Percentiles rank a stretch among this genome's conserved stretches.
Conservation (phyloP, 108 stramenopile genomes). For the Cyclotella choctawhatcheeana region DNA sequence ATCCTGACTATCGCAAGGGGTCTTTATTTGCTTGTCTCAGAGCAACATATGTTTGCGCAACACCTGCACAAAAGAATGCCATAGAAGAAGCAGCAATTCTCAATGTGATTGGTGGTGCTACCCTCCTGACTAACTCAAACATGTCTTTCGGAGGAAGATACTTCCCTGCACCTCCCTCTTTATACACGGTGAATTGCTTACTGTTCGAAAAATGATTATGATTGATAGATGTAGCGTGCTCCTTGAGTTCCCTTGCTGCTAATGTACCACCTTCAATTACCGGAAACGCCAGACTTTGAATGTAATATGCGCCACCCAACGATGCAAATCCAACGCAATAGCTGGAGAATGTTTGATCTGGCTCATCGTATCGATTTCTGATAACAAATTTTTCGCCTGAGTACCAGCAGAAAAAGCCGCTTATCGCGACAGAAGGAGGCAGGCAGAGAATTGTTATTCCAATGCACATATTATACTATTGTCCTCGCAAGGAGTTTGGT, state of each 20-base stretch:
- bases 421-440: not conserved
- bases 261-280: not conserved
- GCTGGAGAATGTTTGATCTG: not conserved
- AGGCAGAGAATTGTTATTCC: slow-evolving; percentile 6
- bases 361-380: not conserved
- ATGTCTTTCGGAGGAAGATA: slow-evolving; percentile 1
- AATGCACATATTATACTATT: too few species aligned
- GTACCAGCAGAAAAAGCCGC: not conserved
- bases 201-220: not conserved
- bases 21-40: not conserved
- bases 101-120: slow-evolving; percentile 4
- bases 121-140: slow-evolving; percentile 2
- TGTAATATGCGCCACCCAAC: slow-evolving; percentile 3
- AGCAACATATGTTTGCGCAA: slow-evolving; percentile 1
- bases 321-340: not conserved
- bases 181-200: slow-evolving; percentile 6
- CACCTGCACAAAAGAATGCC: not conserved
- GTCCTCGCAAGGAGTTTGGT: too few species aligned
- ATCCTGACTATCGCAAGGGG: too few species aligned
- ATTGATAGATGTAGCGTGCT: not conserved
- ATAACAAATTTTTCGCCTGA: not conserved
- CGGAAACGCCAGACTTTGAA: slow-evolving; percentile 4
- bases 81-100: not conserved
- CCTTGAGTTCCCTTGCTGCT: not conserved
- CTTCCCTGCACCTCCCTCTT: slow-evolving; percentile 8